phyloP scores from a whole-genome alignment of 139 green algal genomes.

The Ettlia oleoabundans region DNA sequence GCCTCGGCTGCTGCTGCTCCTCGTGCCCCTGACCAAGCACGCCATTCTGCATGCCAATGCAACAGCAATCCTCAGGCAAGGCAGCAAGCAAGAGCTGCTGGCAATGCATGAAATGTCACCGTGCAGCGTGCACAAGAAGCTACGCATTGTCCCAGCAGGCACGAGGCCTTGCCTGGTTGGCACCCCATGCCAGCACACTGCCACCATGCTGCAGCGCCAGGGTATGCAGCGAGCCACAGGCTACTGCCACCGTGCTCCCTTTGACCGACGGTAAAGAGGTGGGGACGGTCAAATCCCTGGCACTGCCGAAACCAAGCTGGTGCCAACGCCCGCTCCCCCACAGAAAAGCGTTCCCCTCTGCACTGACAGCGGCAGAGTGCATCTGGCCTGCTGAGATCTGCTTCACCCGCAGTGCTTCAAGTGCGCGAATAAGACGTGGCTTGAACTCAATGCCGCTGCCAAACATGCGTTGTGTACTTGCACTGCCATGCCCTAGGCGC shows the following conservation, averaged over 20 bases:
- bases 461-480: conserved; percentile 7
- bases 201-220: conserved; percentile 39
- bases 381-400: conserved; percentile 48
- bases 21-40: conserved; percentile 42
- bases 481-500: conserved; percentile 70
- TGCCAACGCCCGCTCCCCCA: conserved; percentile 45
- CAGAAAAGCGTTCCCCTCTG: conserved; percentile 20
- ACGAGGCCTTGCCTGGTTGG: conserved; percentile 54
- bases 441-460: conserved; percentile 23
- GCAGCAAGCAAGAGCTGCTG: too few species aligned
- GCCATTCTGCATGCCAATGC: conserved; percentile 4
- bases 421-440: conserved; percentile 39
- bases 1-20: conserved; percentile 4
- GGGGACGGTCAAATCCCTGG: neutral
- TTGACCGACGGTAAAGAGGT: neutral
- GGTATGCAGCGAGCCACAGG: conserved; percentile 48
- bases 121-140: neutral
- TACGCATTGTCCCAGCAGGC: too few species aligned
- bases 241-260: conserved; percentile 9
- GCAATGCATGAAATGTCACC: too few species aligned
- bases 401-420: conserved; percentile 38
- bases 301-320: conserved; percentile 22
- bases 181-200: conserved; percentile 47
- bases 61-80: neutral
- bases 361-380: conserved; percentile 44